Evolutionary conservation across 2,329 filamentous ascomycete species (phyloP), one percentile per base, ranked within the genome.

Genomic region (Madurella fahalii): DNA sequence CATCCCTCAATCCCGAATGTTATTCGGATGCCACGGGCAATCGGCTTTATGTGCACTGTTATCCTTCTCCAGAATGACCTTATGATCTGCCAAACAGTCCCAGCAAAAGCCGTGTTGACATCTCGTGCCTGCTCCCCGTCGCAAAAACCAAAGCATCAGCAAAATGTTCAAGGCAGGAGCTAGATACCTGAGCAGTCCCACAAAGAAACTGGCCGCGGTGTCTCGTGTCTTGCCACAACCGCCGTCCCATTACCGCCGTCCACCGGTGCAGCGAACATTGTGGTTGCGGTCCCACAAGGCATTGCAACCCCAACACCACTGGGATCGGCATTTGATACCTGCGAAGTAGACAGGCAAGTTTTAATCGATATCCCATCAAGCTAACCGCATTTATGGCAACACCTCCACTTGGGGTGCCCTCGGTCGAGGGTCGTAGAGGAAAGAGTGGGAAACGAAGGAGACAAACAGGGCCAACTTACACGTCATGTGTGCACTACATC

Each of bases 401-500:
- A 5, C 8, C 32, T 48, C 49, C 32, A 32, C 50, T 43, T 41
- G 39, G 37, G 39, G 40, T 18, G 13, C 20, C 50, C 11, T 32
- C 47, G 25, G 42, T 49, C 20, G 54, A 50, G 54, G 11, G 25
- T 15, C 18, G 12, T 5, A n/a, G 25, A 15, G 20, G 40, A 31
- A 43, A 56, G 54, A 50, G 37, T n/a, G 47, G 30, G 13, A 43
- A 15, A 16, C 34, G 52, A 39, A 20, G 34, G 41, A 56, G 34
- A 47, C 9, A 43, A 50, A 49, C 40, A 50, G 44, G 39, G 32
- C 9, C 3, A 53, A 65, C 72, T 69, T 71, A 75, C 73, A 75
- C 49, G 65, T 72, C 69, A 75, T 74, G 44, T 74, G 71, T 12
- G 69, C 65, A 57, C 73, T 74, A 20, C 30, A 42, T 30, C 12